Evolutionary conservation across 495 filamentous ascomycete genomes (phyloP).

Genomic region (Pyrenula aspistea): DNA sequence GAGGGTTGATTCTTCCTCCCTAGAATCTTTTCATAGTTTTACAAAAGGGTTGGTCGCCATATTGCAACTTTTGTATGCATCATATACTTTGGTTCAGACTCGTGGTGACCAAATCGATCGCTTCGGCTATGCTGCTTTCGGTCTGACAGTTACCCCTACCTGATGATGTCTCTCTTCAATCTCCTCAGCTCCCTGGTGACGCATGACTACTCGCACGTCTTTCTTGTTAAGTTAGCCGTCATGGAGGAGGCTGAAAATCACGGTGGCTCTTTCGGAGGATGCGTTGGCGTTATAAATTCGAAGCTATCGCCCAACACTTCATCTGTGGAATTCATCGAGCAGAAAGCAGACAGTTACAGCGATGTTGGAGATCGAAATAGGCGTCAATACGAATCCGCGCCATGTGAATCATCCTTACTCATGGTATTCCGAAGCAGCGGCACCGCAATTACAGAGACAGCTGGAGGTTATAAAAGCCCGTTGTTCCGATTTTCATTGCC

Average conservation of each 20-base stretch:
- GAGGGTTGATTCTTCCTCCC: background rate
- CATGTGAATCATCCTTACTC: background rate
- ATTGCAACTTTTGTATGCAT: conserved; percentile 26
- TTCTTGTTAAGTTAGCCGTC: conserved; percentile 24
- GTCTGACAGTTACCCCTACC: conserved; percentile 37
- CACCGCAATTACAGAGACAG: too few species aligned
- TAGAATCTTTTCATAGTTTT: conserved; percentile 10
- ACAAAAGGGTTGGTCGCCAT: conserved; percentile 21
- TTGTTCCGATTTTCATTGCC: background rate
- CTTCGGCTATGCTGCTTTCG: conserved; percentile 32
- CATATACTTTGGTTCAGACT: conserved; percentile 20
- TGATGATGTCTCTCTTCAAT: conserved; percentile 57
- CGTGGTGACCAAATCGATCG: conserved; percentile 23
- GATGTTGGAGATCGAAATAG: background rate
- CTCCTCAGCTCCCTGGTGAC: conserved; percentile 28
- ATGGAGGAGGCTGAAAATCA: conserved; percentile 29
- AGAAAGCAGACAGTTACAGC: background rate
- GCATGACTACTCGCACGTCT: conserved; percentile 26
- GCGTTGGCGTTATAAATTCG: conserved; percentile 11
- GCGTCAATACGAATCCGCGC: background rate
- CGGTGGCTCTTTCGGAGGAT: conserved; percentile 20
- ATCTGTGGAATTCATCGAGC: background rate
- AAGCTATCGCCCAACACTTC: background rate
- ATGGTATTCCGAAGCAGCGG: background rate
- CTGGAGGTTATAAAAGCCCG: too few species aligned